Conservation (phyloP, 2,329 filamentous ascomycete species). For the Stagonosporopsis chrysanthemi region DNA sequence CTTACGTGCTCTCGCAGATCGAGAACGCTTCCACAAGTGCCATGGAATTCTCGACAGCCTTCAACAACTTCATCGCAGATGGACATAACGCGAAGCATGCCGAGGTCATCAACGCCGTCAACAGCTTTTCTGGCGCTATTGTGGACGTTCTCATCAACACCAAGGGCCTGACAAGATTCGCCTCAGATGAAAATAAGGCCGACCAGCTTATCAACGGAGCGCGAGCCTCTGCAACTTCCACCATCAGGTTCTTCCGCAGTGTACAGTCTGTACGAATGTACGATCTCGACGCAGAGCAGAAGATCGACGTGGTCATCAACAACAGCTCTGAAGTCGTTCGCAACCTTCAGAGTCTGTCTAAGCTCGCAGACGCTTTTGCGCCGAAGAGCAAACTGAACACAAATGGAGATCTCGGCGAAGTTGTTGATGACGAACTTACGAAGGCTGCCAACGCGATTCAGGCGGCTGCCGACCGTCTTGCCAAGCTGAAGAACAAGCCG, state of each 20-base stretch:
- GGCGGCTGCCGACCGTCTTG: constrained; percentile 85
- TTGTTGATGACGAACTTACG: constrained; percentile 89
- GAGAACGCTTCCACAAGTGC: constrained; percentile 94
- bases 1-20: constrained; percentile 94
- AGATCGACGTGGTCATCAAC: constrained; percentile 96
- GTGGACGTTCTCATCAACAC: constrained; percentile 95
- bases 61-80: constrained; percentile 98
- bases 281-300: constrained; percentile 86
- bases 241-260: constrained; percentile 93
- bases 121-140: constrained; percentile 86
- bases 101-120: constrained; percentile 92
- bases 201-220: constrained; percentile 85
- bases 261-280: constrained; percentile 94
- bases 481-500: constrained; percentile 95
- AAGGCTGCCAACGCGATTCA: constrained; percentile 97
- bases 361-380: constrained; percentile 89
- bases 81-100: constrained; percentile 88
- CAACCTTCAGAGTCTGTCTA: constrained; percentile 91
- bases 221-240: constrained; percentile 82
- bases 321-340: constrained; percentile 96
- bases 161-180: constrained; percentile 91
- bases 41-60: constrained; percentile 96
- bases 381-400: constrained; percentile 85
- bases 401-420: constrained; percentile 87
- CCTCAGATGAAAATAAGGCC: constrained; percentile 93